Conservation (phyloP, 2,329 filamentous ascomycete genomes). For the Knufia petricola region DNA sequence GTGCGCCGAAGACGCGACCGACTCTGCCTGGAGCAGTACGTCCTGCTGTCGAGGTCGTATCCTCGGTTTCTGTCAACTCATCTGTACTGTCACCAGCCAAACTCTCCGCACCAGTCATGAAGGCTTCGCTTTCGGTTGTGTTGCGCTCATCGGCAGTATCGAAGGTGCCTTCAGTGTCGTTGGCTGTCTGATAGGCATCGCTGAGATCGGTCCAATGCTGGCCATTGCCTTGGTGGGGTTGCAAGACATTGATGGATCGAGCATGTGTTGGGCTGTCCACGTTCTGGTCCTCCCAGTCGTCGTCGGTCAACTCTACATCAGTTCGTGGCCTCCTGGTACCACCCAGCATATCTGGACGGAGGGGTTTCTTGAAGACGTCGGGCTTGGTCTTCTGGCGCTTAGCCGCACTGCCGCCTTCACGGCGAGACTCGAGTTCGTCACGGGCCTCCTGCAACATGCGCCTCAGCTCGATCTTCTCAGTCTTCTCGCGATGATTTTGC, state of each 20-base stretch:
- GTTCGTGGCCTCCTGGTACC: conserved; percentile 63
- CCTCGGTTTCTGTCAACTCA: conserved; percentile 79
- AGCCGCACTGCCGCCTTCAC: conserved; percentile 39
- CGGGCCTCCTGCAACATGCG: conserved; percentile 90
- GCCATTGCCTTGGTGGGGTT: conserved; percentile 18
- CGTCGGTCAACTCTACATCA: conserved; percentile 69
- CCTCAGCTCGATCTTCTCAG: conserved; percentile 91
- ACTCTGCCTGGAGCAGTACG: conserved; percentile 27
- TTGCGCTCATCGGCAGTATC: conserved; percentile 69
- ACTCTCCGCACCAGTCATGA: conserved; percentile 82
- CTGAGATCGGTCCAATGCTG: conserved; percentile 41
- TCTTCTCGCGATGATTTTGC: conserved; percentile 95
- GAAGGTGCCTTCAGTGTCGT: conserved; percentile 60
- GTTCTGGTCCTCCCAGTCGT: conserved; percentile 81
- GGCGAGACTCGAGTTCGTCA: conserved; percentile 72
- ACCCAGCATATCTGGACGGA: conserved; percentile 63
- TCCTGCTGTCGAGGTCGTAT: conserved; percentile 30
- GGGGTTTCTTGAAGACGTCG: conserved; percentile 67
- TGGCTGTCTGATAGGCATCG: conserved; percentile 71
- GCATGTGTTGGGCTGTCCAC: conserved; percentile 34
- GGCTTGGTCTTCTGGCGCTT: conserved; percentile 55
- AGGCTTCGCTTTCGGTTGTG: conserved; percentile 81
- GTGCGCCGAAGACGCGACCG: conserved; percentile 35
- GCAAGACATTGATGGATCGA: conserved; percentile 20
- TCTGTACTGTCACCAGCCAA: conserved; percentile 62